Evolutionary conservation across 1,139 yeast genomes (phyloP).

Genomic region (Protomyces pachydermus): DNA sequence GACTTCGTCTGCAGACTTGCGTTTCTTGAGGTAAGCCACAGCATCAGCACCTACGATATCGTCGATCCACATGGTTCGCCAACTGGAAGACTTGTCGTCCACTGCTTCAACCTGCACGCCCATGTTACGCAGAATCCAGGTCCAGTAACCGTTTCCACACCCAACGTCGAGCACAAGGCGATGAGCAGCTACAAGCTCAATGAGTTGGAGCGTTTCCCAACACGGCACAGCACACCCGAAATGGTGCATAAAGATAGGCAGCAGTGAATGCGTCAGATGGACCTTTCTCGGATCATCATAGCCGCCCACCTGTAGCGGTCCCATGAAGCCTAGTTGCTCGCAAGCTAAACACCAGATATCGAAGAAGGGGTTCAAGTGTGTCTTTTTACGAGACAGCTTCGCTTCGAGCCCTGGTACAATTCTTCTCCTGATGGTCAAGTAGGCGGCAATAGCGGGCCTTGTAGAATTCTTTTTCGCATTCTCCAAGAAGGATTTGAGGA

Average conservation of each 20-base stretch:
- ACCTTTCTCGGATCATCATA: conserved; percentile 6
- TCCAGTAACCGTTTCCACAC: conserved; percentile 24
- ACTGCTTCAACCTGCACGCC: conserved; percentile 1
- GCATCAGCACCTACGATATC: conserved; percentile 11
- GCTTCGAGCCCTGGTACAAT: not conserved
- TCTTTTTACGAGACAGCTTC: not conserved
- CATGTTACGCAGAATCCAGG: conserved; percentile 4
- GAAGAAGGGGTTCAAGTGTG: conserved; percentile 16
- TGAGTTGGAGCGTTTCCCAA: conserved; percentile 9
- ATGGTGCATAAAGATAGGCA: conserved; percentile 25
- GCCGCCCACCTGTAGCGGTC: conserved; percentile 3
- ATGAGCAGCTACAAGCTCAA: not conserved
- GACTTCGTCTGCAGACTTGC: conserved; percentile 12
- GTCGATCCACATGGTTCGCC: conserved; percentile 9
- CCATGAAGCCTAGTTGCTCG: conserved; percentile 11
- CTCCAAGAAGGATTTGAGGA: conserved; percentile 1
- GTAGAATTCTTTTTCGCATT: conserved; percentile 20
- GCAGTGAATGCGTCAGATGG: conserved; percentile 5
- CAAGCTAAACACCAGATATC: conserved; percentile 10
- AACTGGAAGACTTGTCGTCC: conserved; percentile 5
- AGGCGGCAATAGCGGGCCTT: not conserved
- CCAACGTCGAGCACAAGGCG: conserved; percentile 15
- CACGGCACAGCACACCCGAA: conserved; percentile 22
- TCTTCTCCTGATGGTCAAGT: not conserved
- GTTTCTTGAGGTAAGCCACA: not conserved